These are phyloP conservation scores for Agrostemma githago DNA, from an alignment of 148 eudicot species.

Conservation along the genomic window DNA sequence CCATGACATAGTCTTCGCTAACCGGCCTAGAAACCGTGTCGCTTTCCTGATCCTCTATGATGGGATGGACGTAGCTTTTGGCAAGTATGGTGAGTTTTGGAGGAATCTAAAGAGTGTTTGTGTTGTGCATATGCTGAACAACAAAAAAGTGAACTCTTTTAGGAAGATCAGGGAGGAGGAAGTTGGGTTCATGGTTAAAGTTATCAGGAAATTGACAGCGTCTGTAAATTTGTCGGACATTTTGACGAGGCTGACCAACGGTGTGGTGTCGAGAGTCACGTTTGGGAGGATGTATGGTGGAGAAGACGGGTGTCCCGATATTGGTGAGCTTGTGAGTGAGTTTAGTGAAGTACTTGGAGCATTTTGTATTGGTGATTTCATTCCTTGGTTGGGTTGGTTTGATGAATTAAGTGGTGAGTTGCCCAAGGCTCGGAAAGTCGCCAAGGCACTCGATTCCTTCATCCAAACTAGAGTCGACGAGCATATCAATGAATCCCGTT, in stretches of 20 bases:
- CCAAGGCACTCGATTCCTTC: constrained; percentile 31
- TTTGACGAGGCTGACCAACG: neutral
- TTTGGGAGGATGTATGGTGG: constrained; percentile 14
- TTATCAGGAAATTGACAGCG: neutral
- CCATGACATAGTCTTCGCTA: too few species aligned
- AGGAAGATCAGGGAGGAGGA: too few species aligned
- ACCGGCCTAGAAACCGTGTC: neutral
- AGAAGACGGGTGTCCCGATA: neutral
- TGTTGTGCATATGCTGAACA: neutral
- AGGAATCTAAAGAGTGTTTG: neutral
- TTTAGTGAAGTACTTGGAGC: constrained; percentile 20
- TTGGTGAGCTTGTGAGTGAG: constrained; percentile 13
- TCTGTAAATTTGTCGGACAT: neutral
- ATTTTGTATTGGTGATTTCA: constrained; percentile 28
- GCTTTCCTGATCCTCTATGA: too few species aligned
- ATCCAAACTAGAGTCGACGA: constrained; percentile 26
- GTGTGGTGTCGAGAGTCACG: neutral
- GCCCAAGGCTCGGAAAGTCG: constrained; percentile 21
- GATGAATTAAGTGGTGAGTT: constrained; percentile 25
- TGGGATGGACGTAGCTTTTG: neutral
- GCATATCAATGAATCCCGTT: neutral
- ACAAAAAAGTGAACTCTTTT: neutral
- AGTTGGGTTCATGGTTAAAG: too few species aligned
- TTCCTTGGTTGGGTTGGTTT: constrained; percentile 44
- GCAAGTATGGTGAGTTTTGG: too few species aligned